Conservation (phyloP, 2,329 filamentous ascomycete genomes). For the Cercospora janseana region DNA sequence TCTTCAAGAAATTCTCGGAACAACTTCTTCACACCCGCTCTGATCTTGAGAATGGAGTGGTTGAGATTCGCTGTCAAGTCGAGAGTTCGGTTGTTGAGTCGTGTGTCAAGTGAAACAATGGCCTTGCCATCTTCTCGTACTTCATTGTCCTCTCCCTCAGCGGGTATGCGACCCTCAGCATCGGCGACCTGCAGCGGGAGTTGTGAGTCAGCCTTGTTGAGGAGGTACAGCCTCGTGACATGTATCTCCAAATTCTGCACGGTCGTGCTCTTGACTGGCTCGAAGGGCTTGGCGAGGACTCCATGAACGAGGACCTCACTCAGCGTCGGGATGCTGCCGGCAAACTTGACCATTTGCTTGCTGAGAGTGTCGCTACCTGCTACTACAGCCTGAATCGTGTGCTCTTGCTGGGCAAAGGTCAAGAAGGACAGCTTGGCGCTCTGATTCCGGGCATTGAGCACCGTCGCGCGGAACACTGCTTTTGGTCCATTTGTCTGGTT, state of each 20-base stretch:
- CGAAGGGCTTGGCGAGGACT: constrained; percentile 73
- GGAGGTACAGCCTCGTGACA: constrained; percentile 77
- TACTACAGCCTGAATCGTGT: constrained; percentile 80
- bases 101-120: constrained; percentile 75
- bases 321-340: constrained; percentile 70
- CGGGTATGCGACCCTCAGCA: constrained; percentile 51
- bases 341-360: constrained; percentile 96
- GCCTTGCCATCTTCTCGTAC: constrained; percentile 55
- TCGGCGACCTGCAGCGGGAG: constrained; percentile 60
- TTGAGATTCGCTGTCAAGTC: constrained; percentile 89
- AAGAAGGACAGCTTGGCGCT: constrained; percentile 89
- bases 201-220: constrained; percentile 62
- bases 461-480: constrained; percentile 73
- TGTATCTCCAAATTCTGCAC: constrained; percentile 83
- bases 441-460: constrained; percentile 86
- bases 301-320: constrained; percentile 78
- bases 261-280: constrained; percentile 83
- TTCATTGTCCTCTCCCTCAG: constrained; percentile 49
- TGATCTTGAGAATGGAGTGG: constrained; percentile 77
- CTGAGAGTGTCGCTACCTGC: constrained; percentile 47
- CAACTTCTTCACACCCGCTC: constrained; percentile 63
- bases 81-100: constrained; percentile 87
- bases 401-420: constrained; percentile 72
- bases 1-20: constrained; percentile 77
- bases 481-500: constrained; percentile 43